Evolutionary conservation across 208 protist species (phyloP).

Genomic region (Leishmania aethiopica): DNA sequence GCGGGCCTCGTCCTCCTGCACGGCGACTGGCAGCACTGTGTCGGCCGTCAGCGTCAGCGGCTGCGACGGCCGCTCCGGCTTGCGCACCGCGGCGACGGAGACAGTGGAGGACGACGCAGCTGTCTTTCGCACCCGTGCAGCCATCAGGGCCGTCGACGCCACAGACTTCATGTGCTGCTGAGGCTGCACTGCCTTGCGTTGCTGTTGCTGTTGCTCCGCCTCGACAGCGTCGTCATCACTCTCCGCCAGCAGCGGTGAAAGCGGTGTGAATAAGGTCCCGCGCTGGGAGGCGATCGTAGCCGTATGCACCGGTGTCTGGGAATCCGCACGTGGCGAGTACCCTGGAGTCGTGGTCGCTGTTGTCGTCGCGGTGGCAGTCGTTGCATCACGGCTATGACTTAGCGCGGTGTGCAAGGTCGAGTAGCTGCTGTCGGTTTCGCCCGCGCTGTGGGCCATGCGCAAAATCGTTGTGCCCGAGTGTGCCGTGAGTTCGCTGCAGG

Average conservation of each 20-base stretch:
- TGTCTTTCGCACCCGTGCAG: constrained; percentile 8
- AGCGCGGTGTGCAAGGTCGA: neutral
- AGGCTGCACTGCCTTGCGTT: neutral
- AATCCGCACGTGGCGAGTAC: neutral
- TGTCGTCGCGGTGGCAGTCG: neutral
- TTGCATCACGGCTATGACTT: neutral
- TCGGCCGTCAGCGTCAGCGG: constrained; percentile 20
- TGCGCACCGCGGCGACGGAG: neutral
- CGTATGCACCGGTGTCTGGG: constrained; percentile 7
- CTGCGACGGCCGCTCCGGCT: constrained; percentile 1
- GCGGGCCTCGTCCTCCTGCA: constrained; percentile 20
- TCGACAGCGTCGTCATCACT: neutral
- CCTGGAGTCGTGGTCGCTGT: neutral
- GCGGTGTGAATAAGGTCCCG: neutral
- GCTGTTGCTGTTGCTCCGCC: neutral
- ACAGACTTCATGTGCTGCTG: constrained; percentile 5
- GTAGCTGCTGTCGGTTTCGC: neutral
- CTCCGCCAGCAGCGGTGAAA: neutral
- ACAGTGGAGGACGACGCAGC: neutral
- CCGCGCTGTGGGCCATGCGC: constrained; percentile 12
- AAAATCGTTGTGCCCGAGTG: constrained; percentile 6
- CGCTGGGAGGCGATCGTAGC: neutral
- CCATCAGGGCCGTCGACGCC: neutral
- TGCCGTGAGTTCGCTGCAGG: constrained; percentile 1
- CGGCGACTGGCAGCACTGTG: constrained; percentile 26